Evolutionary conservation across 139 green algal species (phyloP).

Genomic region (Chlorella sp.): DNA sequence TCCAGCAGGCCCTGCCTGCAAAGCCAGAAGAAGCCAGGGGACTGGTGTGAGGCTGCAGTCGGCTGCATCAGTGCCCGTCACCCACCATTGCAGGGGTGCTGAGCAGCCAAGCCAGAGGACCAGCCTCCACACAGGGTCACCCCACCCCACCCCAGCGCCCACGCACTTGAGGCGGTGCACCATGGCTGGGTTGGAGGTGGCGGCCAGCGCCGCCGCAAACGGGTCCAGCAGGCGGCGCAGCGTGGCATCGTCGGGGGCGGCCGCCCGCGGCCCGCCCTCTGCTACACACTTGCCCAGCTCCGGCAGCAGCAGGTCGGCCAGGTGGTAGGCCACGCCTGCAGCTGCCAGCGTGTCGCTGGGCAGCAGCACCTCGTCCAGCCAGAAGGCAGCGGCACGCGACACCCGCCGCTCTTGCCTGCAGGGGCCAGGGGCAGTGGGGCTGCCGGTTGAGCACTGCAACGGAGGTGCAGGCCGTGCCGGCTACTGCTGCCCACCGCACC

Average conservation of each 20-base stretch:
- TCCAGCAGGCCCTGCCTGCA: slow-evolving; percentile 70
- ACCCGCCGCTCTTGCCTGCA: slow-evolving; percentile 57
- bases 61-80: neutral
- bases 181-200: neutral
- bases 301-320: slow-evolving; percentile 79
- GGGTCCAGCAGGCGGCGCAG: slow-evolving; percentile 41
- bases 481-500: neutral
- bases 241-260: slow-evolving; percentile 6
- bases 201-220: slow-evolving; percentile 33
- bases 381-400: slow-evolving; percentile 37
- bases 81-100: neutral
- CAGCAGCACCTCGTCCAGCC: slow-evolving; percentile 57
- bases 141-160: neutral
- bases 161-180: slow-evolving; percentile 29
- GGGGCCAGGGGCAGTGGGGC: no score
- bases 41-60: neutral
- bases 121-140: neutral
- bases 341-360: slow-evolving; percentile 36
- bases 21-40: neutral
- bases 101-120: neutral
- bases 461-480: neutral
- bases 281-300: slow-evolving; percentile 60
- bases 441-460: no score
- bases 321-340: slow-evolving; percentile 73
- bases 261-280: neutral